Base-by-base conservation (phyloP, 768 basidiomycete species). In the Tubosaeta sp. region DNA sequence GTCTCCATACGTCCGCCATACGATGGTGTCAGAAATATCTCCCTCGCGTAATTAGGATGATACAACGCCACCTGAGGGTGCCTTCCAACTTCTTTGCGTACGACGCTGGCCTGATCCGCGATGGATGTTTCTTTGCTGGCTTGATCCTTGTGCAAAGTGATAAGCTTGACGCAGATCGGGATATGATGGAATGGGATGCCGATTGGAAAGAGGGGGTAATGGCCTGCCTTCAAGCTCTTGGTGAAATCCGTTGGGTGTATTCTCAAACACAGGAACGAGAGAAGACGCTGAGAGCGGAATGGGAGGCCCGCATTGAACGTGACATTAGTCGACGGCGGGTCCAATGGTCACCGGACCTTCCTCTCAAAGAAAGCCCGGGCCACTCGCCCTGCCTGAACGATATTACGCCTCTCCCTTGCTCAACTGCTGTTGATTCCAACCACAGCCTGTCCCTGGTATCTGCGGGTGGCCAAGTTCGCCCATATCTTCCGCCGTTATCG, bases 71-170 rank as follows among this genome's bases (percentile, higher is more conserved):
- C 57, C 61, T 81, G 6, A 68, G 58, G 11, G 62, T 71, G 21
- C 56, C 73, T 4, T 64, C 68, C 2, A 71, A 69, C 12, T 80
- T 95, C 58, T 92, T 96, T 63, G 77, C 77, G 59, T 94, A 86
- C 76, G 94, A 97, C 64, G 81, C 91, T 1, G 86, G 87, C 18
- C 76, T 94, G 4, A 83, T 94, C 47, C 81, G 89, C 18, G 93
- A 95, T 59, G 94, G 94, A 3, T 90, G 87, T 60, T 95, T 87
- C 76, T 94, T 87, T 59, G 89, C 90, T 4, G 91, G 83, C 2
- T 80, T 86, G 54, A 71, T 93, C 34, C 77, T 90, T 6, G 88
- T 87, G 0, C 82, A 79, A 51, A 65, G 71, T 8, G 81, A 78
- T 19, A 65, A 74, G 27, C 53, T 72, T 22, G 58, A 50, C 25